Conservation (phyloP, 2,329 filamentous ascomycete genomes). For the Fusarium vanettenii region DNA sequence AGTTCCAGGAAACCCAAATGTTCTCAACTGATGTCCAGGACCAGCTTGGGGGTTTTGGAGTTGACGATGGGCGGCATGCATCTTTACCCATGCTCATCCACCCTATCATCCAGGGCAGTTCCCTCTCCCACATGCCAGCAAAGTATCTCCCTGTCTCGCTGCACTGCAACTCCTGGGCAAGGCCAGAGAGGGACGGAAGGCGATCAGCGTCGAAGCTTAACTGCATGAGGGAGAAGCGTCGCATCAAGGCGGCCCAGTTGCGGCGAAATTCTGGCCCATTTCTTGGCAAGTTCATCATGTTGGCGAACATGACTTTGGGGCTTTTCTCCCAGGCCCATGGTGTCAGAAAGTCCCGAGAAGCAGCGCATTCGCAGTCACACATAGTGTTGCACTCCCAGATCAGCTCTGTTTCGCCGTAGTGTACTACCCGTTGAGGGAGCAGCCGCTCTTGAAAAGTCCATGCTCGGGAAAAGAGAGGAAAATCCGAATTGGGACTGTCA, state of each 20-base stretch:
- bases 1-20: not conserved
- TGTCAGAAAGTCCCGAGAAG: not conserved
- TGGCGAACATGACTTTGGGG: not conserved
- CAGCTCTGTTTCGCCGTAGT: not conserved
- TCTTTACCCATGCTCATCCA: not conserved
- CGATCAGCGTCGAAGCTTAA: not conserved
- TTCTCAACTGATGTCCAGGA: not conserved
- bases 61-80: not conserved
- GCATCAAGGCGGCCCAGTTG: not conserved
- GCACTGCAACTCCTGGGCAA: not conserved
- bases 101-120: not conserved
- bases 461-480: not conserved
- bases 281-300: not conserved
- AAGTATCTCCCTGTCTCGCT: not conserved
- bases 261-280: not conserved
- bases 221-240: not conserved
- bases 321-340: not conserved
- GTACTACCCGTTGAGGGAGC: not conserved
- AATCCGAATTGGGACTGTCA: not conserved
- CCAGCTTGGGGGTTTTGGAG: not conserved
- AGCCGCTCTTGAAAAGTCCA: not conserved
- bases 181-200: not conserved
- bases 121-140: not conserved
- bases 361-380: not conserved
- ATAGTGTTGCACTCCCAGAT: not conserved